phyloP scores from a whole-genome alignment of 768 basidiomycete genomes.

The Antrodiella citrinella region DNA sequence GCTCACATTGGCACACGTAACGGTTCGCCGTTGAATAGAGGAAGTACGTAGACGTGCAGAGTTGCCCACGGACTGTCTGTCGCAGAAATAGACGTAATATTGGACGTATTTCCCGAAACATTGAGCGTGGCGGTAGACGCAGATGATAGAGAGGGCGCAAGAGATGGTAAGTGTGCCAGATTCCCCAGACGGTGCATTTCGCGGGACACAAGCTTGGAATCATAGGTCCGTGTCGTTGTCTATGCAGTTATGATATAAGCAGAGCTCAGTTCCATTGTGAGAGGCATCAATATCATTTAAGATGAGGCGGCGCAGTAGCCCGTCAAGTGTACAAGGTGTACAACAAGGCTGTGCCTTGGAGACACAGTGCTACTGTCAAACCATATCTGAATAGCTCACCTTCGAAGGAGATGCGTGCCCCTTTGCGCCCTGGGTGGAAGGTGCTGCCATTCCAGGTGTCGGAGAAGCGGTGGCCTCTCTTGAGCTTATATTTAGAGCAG shows the following conservation, averaged over 20 bases:
- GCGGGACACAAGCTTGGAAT: constrained; percentile 69
- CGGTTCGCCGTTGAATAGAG: constrained; percentile 87
- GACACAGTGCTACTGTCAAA: too few relatives aligned
- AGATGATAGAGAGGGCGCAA: constrained; percentile 42
- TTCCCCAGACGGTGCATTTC: constrained; percentile 73
- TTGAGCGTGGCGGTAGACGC: constrained; percentile 36
- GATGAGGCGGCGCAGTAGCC: background rate
- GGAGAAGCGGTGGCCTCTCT: constrained; percentile 20
- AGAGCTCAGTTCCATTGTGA: background rate
- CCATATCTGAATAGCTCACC: constrained; percentile 15
- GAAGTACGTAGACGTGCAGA: constrained; percentile 81
- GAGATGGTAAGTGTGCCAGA: constrained; percentile 44
- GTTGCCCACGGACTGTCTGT: constrained; percentile 73
- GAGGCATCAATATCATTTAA: background rate
- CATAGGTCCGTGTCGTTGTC: constrained; percentile 51
- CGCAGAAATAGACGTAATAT: constrained; percentile 24
- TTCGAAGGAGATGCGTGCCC: constrained; percentile 24
- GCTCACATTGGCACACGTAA: constrained; percentile 76
- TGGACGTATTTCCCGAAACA: constrained; percentile 9
- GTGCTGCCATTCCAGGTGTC: constrained; percentile 15
- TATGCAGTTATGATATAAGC: background rate
- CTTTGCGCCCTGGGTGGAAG: constrained; percentile 13
- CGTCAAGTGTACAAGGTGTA: too few relatives aligned
- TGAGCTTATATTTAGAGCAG: constrained; percentile 12
- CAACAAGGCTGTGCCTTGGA: too few relatives aligned